Evolutionary conservation across 2,329 filamentous ascomycete species (phyloP).

Genomic region (Pseudofabraea citricarpa): DNA sequence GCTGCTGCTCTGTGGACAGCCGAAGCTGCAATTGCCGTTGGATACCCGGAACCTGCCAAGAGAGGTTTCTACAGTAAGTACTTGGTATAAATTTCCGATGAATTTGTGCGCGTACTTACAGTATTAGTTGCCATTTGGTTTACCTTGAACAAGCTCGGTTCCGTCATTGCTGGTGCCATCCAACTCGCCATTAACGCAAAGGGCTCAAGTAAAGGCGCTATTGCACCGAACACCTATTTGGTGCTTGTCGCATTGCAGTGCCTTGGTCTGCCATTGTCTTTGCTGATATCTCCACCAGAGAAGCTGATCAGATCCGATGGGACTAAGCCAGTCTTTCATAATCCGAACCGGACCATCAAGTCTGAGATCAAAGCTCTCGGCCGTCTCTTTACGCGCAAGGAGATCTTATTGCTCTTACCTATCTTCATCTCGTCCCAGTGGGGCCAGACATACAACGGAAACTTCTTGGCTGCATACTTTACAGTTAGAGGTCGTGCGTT

Average conservation of each 20-base stretch:
- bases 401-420: slow-evolving; percentile 56
- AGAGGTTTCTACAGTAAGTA: slow-evolving; percentile 44
- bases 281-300: slow-evolving; percentile 38
- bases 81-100: not conserved
- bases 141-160: slow-evolving; percentile 33
- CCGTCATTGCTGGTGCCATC: slow-evolving; percentile 44
- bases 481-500: slow-evolving; percentile 62
- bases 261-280: slow-evolving; percentile 34
- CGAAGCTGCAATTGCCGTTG: slow-evolving; percentile 65
- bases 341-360: slow-evolving; percentile 41
- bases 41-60: slow-evolving; percentile 65
- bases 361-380: slow-evolving; percentile 54
- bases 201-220: slow-evolving; percentile 31
- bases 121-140: slow-evolving; percentile 34
- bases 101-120: not conserved
- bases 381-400: slow-evolving; percentile 50
- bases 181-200: slow-evolving; percentile 41
- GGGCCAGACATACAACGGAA: slow-evolving; percentile 45
- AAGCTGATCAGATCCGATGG: slow-evolving; percentile 39
- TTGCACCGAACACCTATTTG: slow-evolving; percentile 36
- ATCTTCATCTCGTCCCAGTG: slow-evolving; percentile 62
- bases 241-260: slow-evolving; percentile 42
- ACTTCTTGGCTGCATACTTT: slow-evolving; percentile 60
- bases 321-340: slow-evolving; percentile 45
- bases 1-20: slow-evolving; percentile 58